These are phyloP conservation scores for Plantago coronopus DNA, from an alignment of 305 asterid genomes.

Conservation along the genomic window DNA sequence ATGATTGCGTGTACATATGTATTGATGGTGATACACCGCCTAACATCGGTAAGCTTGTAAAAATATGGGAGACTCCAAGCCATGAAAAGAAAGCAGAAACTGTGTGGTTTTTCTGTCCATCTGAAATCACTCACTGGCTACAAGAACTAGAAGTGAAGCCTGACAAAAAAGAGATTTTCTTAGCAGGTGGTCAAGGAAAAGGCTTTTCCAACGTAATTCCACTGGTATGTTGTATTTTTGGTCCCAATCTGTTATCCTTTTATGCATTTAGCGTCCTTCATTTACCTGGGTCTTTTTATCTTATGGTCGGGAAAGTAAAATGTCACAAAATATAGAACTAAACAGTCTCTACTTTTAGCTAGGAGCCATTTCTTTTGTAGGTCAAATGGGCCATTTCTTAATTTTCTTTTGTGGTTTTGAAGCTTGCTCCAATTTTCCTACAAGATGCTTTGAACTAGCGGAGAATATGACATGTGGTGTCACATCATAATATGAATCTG, in stretches of 20 bases:
- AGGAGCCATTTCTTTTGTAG: too few relatives aligned
- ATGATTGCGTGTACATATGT: conserved; percentile 41
- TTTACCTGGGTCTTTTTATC: conserved; percentile 4
- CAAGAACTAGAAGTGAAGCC: conserved; percentile 32
- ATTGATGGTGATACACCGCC: conserved; percentile 29
- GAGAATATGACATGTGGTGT: too few relatives aligned
- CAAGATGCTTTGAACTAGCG: too few relatives aligned
- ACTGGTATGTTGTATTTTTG: conserved; percentile 41
- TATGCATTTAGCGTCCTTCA: conserved; percentile 7
- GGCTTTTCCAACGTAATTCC: conserved; percentile 34
- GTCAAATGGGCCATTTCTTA: background rate
- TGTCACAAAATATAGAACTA: too few relatives aligned
- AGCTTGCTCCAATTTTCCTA: background rate
- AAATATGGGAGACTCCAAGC: conserved; percentile 33
- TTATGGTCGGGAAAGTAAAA: background rate
- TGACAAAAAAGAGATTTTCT: conserved; percentile 36
- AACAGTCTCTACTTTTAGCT: background rate
- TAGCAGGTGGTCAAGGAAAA: conserved; percentile 48
- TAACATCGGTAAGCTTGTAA: conserved; percentile 44
- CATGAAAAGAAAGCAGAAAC: conserved; percentile 32
- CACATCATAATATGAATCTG: too few relatives aligned
- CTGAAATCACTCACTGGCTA: conserved; percentile 32
- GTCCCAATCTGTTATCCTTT: background rate
- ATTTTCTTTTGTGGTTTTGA: background rate
- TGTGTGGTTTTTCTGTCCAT: conserved; percentile 51